Conservation (phyloP, 768 basidiomycete species). For the Tylopilus sp. region DNA sequence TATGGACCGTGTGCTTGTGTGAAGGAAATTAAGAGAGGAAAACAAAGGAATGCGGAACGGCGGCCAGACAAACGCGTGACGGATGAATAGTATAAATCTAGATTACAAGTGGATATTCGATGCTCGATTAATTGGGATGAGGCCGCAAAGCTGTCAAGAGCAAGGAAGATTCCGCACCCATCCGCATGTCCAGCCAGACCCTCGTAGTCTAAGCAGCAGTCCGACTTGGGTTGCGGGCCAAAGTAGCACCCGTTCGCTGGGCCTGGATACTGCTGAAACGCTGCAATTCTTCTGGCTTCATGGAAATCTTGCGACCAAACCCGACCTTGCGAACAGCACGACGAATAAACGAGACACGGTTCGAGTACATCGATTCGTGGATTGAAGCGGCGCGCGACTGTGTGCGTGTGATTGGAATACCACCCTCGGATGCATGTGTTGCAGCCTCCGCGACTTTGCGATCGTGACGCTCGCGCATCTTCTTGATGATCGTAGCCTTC, state of each 20-base stretch:
- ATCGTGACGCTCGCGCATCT: slow-evolving; percentile 64
- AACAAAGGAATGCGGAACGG: slow-evolving; percentile 15
- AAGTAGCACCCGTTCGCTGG: slow-evolving; percentile 66
- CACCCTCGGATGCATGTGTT: slow-evolving; percentile 33
- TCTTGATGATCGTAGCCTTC: slow-evolving; percentile 90
- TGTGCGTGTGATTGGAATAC: slow-evolving; percentile 77
- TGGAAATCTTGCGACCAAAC: slow-evolving; percentile 73
- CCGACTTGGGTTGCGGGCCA: slow-evolving; percentile 74
- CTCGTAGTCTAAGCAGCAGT: slow-evolving; percentile 42
- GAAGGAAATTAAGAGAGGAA: slow-evolving; percentile 10
- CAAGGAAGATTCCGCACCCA: slow-evolving; percentile 22
- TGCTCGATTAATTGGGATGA: slow-evolving; percentile 23
- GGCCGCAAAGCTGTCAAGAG: slow-evolving; percentile 15
- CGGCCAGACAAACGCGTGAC: slow-evolving; percentile 15
- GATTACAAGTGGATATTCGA: slow-evolving; percentile 33
- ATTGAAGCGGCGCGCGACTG: slow-evolving; percentile 86
- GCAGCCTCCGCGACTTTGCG: slow-evolving; percentile 40
- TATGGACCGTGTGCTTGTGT: slow-evolving; percentile 15
- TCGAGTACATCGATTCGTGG: slow-evolving; percentile 91
- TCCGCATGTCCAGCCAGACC: slow-evolving; percentile 10
- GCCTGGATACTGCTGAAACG: slow-evolving; percentile 88
- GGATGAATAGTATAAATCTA: slow-evolving; percentile 27
- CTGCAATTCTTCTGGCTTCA: slow-evolving; percentile 83
- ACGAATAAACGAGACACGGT: slow-evolving; percentile 91
- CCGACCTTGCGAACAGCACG: slow-evolving; percentile 87